A percentile compares a stretch with the other conserved stretches of the same genome.
These are phyloP conservation scores for Tolypocladium cylindrosporum DNA, from an alignment of 2,329 filamentous ascomycete genomes.

Conservation along the genomic window DNA sequence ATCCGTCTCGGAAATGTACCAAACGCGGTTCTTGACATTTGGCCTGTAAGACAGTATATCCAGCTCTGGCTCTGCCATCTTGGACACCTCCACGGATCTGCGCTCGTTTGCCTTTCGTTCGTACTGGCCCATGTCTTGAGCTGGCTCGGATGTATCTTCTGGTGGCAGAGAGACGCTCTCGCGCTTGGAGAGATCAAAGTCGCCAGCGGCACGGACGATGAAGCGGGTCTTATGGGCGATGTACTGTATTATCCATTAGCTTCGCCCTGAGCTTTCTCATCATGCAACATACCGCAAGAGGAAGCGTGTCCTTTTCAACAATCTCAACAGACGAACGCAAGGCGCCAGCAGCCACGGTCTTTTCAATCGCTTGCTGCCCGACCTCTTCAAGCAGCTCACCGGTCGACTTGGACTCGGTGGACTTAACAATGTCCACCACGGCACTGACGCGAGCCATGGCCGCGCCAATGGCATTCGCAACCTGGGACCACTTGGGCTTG, in stretches of 20 bases:
- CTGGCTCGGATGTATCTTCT: slow-evolving; percentile 1
- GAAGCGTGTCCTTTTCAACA: slow-evolving; percentile 43
- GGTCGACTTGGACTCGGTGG: slow-evolving; percentile 30
- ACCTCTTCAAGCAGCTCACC: slow-evolving; percentile 28
- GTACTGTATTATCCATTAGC: slow-evolving; percentile 22
- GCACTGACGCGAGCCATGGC: slow-evolving; percentile 51
- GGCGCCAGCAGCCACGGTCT: slow-evolving; percentile 35
- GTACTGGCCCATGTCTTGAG: slow-evolving; percentile 10
- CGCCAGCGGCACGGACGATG: slow-evolving; percentile 50
- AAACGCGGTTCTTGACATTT: slow-evolving; percentile 37
- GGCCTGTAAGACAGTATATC: slow-evolving; percentile 36
- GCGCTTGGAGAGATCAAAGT: slow-evolving; percentile 34
- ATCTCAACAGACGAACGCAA: slow-evolving; percentile 31
- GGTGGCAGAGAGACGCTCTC: neutral
- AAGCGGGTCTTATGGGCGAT: slow-evolving; percentile 42
- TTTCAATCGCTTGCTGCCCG: slow-evolving; percentile 29
- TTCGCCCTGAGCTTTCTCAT: neutral
- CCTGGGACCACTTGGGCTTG: slow-evolving; percentile 45
- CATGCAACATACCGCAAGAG: slow-evolving; percentile 31
- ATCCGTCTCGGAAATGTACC: slow-evolving; percentile 49
- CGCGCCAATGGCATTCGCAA: slow-evolving; percentile 57
- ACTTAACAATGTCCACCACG: slow-evolving; percentile 39
- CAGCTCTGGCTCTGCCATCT: slow-evolving; percentile 11
- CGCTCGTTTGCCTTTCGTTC: slow-evolving; percentile 7
- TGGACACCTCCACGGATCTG: neutral